These are phyloP conservation scores for Myrmaecium sp. DNA, from an alignment of 2,329 filamentous ascomycete genomes.

Conservation along the genomic window DNA sequence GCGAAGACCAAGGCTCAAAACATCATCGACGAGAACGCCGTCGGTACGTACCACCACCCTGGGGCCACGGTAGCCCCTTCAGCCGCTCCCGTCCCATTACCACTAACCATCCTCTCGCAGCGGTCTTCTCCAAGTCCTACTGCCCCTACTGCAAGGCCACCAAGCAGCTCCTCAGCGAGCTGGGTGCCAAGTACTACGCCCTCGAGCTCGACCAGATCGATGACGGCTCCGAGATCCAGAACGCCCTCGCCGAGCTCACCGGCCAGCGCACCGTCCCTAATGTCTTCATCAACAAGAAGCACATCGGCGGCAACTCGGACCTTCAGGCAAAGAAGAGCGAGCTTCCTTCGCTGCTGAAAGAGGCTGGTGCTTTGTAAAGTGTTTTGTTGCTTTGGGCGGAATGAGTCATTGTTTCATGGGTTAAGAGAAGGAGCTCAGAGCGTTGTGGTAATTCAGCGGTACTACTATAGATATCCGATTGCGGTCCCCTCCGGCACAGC, in stretches of 20 bases:
- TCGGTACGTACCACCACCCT: conserved; percentile 42
- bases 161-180: conserved; percentile 55
- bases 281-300: conserved; percentile 78
- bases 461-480: too few species aligned
- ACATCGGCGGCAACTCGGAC: conserved; percentile 94
- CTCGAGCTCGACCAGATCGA: conserved; percentile 75
- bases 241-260: conserved; percentile 63
- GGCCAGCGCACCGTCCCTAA: conserved; percentile 85
- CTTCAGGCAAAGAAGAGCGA: conserved; percentile 50
- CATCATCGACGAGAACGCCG: conserved; percentile 78
- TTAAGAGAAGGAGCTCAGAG: too few species aligned
- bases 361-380: conserved; percentile 43
- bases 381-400: too few species aligned
- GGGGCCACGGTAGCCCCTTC: not conserved
- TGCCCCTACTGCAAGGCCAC: conserved; percentile 80
- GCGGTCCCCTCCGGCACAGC: too few species aligned
- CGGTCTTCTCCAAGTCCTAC: conserved; percentile 94
- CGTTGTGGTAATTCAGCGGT: too few species aligned
- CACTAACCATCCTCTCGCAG: conserved; percentile 22
- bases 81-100: not conserved
- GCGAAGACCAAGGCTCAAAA: conserved; percentile 68
- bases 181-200: conserved; percentile 54
- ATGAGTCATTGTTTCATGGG: too few species aligned
- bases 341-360: conserved; percentile 46
- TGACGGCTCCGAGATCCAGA: conserved; percentile 70